Conservation (phyloP, 1,284 basidiomycete genomes). For the Coriolopsis trogii region DNA sequence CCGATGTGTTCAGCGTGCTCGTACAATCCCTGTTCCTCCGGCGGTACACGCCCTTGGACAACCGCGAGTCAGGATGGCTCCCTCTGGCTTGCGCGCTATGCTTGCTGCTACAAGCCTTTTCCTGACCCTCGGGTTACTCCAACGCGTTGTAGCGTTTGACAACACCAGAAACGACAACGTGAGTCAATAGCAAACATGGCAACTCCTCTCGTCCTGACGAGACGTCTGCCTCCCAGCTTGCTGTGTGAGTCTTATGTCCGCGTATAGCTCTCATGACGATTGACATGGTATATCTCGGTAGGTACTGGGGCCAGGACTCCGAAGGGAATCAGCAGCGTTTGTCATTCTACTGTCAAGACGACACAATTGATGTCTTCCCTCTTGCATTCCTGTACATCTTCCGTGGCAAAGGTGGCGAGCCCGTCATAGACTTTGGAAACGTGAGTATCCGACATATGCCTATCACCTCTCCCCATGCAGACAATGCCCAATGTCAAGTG, state of each 20-base stretch:
- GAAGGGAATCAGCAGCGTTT: slow-evolving; percentile 49
- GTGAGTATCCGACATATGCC: slow-evolving; percentile 36
- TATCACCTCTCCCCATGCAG: background rate
- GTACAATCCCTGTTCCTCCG: background rate
- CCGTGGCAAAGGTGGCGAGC: slow-evolving; percentile 52
- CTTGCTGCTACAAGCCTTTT: slow-evolving; percentile 23
- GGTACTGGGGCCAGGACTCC: slow-evolving; percentile 52
- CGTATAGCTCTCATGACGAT: background rate
- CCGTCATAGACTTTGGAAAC: slow-evolving; percentile 60
- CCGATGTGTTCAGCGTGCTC: slow-evolving; percentile 4
- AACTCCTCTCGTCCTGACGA: slow-evolving; percentile 5
- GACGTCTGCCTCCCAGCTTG: slow-evolving; percentile 18
- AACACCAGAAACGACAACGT: slow-evolving; percentile 35
- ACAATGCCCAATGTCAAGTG: background rate
- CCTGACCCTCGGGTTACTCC: slow-evolving; percentile 24
- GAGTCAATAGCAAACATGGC: slow-evolving; percentile 11
- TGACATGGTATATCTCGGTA: slow-evolving; percentile 9
- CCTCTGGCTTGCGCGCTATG: slow-evolving; percentile 8
- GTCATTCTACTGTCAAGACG: slow-evolving; percentile 51
- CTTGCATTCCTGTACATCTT: slow-evolving; percentile 62
- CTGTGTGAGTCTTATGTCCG: slow-evolving; percentile 22
- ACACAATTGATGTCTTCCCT: slow-evolving; percentile 53
- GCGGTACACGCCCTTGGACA: background rate
- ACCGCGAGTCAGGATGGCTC: slow-evolving; percentile 13
- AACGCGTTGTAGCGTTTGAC: slow-evolving; percentile 29